These are phyloP conservation scores for Cinchona pubescens DNA, from an alignment of 257 asterid genomes.

Conservation along the genomic window DNA sequence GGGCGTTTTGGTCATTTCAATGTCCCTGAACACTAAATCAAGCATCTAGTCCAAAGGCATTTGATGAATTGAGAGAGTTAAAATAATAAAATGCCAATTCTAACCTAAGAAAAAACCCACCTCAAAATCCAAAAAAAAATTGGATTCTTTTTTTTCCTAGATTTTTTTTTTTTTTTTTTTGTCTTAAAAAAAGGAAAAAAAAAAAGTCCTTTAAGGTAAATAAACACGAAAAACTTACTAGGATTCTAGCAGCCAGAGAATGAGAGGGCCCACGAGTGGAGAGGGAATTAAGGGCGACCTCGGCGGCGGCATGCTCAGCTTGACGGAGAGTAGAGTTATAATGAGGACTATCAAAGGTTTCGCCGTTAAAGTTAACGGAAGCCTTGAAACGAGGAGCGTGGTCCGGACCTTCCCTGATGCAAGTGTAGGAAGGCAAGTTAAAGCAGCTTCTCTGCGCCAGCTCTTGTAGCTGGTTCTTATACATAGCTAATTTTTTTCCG, in stretches of 20 bases:
- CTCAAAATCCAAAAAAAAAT: too few species aligned
- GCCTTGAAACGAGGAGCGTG: slow-evolving; percentile 93
- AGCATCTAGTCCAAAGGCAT: not conserved
- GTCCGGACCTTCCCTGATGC: slow-evolving; percentile 80
- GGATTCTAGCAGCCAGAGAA: slow-evolving; percentile 69
- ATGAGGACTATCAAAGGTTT: slow-evolving; percentile 56
- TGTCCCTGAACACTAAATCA: too few species aligned
- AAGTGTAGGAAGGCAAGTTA: slow-evolving; percentile 70
- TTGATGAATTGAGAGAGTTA: too few species aligned
- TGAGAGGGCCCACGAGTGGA: slow-evolving; percentile 59
- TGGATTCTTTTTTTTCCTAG: too few species aligned
- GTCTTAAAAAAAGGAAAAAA: too few species aligned
- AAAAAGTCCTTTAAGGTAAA: not conserved
- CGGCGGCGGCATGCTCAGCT: slow-evolving; percentile 90
- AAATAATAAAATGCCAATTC: not conserved
- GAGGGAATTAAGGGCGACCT: slow-evolving; percentile 64
- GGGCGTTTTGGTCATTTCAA: slow-evolving; percentile 8
- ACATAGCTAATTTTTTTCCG: too few species aligned
- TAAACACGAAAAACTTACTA: slow-evolving; percentile 33
- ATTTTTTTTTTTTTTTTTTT: too few species aligned
- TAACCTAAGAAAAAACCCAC: not conserved
- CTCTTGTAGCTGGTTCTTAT: slow-evolving; percentile 91
- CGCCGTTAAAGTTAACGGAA: slow-evolving; percentile 69
- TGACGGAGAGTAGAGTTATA: slow-evolving; percentile 68
- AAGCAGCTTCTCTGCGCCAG: slow-evolving; percentile 93